These are phyloP conservation scores for Russula brevipes DNA, from an alignment of 768 basidiomycete species.

Conservation along the genomic window DNA sequence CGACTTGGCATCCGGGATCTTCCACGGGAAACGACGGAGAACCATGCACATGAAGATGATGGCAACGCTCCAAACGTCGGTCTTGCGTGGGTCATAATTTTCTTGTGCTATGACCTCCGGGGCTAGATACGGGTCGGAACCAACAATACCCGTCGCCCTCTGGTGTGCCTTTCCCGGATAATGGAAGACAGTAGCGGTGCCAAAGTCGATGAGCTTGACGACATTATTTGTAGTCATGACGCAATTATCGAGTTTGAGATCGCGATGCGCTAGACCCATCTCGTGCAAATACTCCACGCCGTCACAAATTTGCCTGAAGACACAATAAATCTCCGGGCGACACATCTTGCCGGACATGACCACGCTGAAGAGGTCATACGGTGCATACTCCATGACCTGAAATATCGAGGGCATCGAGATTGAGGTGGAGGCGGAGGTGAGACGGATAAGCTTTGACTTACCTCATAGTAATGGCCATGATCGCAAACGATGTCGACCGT, in stretches of 20 bases:
- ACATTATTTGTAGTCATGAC: constrained; percentile 95
- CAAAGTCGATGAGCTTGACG: constrained; percentile 99
- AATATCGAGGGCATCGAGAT: background rate
- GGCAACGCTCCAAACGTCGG: constrained; percentile 97
- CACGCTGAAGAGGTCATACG: constrained; percentile 96
- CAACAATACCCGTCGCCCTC: constrained; percentile 84
- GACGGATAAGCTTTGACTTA: constrained; percentile 34
- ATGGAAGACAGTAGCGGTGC: constrained; percentile 98
- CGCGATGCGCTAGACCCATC: constrained; percentile 95
- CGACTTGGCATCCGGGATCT: constrained; percentile 90
- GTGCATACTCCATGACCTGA: constrained; percentile 99
- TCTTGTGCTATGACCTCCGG: constrained; percentile 85
- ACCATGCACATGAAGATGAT: constrained; percentile 99
- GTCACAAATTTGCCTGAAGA: constrained; percentile 97
- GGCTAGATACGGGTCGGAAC: constrained; percentile 96
- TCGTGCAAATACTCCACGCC: constrained; percentile 98
- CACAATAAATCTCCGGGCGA: constrained; percentile 97
- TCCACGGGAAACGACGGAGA: constrained; percentile 97
- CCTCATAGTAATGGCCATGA: constrained; percentile 98
- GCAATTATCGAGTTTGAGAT: constrained; percentile 99
- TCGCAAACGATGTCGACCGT: constrained; percentile 98
- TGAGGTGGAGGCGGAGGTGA: constrained; percentile 12
- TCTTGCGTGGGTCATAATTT: constrained; percentile 91
- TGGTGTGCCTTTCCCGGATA: constrained; percentile 87
- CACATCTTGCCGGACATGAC: constrained; percentile 99